Conservation (phyloP, 495 filamentous ascomycete genomes). For the Neurospora sp. region DNA sequence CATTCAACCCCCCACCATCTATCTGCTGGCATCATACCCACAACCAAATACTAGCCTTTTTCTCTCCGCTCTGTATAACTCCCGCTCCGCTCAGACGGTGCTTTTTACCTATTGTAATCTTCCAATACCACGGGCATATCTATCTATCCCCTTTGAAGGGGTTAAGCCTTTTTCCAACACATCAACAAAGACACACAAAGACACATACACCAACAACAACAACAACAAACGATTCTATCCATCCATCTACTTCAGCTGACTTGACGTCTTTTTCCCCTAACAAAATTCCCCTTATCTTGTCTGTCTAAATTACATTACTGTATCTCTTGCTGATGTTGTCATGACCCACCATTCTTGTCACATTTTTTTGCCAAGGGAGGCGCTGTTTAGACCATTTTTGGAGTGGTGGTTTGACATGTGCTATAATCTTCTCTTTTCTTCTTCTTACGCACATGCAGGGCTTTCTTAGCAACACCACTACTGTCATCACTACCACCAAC, state of each 20-base stretch:
- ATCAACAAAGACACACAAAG: background rate
- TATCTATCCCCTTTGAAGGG: background rate
- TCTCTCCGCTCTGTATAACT: background rate
- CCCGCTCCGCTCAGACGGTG: background rate
- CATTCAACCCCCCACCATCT: background rate
- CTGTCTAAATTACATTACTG: background rate
- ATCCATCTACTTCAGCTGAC: background rate
- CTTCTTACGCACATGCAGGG: background rate
- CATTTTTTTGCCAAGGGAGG: background rate
- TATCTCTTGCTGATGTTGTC: conserved; percentile 2
- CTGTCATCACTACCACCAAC: background rate
- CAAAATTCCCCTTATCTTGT: background rate
- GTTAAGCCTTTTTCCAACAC: background rate
- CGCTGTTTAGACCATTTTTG: background rate
- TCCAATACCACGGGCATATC: background rate
- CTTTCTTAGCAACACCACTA: background rate
- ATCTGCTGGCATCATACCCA: background rate
- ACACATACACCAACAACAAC: background rate
- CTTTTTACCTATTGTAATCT: background rate
- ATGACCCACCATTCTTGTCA: background rate
- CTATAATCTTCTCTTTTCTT: background rate
- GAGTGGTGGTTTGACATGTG: no score
- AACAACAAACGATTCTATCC: background rate
- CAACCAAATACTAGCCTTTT: background rate
- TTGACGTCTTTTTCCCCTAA: background rate